Evolutionary conservation across 2,329 filamentous ascomycete genomes (phyloP).

Genomic region (Zasmidium citrigriseum): DNA sequence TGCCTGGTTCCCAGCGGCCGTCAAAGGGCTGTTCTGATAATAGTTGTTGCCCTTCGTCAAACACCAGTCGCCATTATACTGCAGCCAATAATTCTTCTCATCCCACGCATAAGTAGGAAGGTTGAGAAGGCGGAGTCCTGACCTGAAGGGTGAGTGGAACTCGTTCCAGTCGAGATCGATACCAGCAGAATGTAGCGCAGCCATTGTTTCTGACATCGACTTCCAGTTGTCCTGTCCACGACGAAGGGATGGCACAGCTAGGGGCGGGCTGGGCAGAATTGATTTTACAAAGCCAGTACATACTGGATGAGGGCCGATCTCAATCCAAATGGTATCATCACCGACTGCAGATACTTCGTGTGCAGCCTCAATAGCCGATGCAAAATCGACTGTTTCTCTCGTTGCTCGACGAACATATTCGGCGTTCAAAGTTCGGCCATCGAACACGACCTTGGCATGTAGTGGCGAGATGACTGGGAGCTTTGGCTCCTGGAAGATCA

Average conservation of each 20-base stretch:
- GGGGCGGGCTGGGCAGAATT: conserved; percentile 8
- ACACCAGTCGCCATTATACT: conserved; percentile 37
- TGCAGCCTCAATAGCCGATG: conserved; percentile 23
- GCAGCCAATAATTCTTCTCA: conserved; percentile 40
- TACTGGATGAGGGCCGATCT: conserved; percentile 53
- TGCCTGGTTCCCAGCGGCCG: too few species aligned
- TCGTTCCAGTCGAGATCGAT: conserved; percentile 63
- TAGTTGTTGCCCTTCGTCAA: conserved; percentile 23
- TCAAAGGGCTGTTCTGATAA: conserved; percentile 16
- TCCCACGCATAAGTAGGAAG: conserved; percentile 51
- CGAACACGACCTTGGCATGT: conserved; percentile 27
- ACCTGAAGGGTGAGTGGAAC: conserved; percentile 50
- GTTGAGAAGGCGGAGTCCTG: conserved; percentile 45
- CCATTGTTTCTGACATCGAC: conserved; percentile 52
- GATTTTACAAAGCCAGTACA: conserved; percentile 16
- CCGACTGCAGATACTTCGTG: conserved; percentile 38
- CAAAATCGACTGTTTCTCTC: conserved; percentile 46
- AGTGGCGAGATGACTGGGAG: conserved; percentile 36
- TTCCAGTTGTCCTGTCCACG: conserved; percentile 37
- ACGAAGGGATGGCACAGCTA: conserved; percentile 31
- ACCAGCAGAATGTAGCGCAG: conserved; percentile 55
- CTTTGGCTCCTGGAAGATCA: conserved; percentile 25
- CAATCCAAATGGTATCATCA: conserved; percentile 42
- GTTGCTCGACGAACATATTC: conserved; percentile 26
- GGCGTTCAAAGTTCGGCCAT: conserved; percentile 23